Conservation (phyloP, 306 rosid genomes). For the Corylus avellana region DNA sequence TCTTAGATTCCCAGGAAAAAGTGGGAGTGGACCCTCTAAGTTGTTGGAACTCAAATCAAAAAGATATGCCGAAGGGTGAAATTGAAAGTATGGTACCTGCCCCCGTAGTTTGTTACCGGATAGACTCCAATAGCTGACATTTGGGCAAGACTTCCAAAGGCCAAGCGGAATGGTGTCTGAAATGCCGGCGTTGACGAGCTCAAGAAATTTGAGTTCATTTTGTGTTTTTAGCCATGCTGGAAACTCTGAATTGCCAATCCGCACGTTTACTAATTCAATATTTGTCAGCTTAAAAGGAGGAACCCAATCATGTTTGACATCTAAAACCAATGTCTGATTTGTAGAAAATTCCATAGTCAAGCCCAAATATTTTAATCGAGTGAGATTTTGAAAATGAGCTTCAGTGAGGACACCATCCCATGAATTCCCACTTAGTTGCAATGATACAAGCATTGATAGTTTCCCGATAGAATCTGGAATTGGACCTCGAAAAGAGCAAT, state of each 20-base stretch:
- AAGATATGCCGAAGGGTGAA: too few species aligned
- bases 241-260: neutral
- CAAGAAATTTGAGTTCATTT: neutral
- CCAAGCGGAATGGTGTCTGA: constrained; percentile 8
- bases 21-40: too few species aligned
- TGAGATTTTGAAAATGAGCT: neutral
- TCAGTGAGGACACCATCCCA: too few species aligned
- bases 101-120: too few species aligned
- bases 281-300: neutral
- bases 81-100: too few species aligned
- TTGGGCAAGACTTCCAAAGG: neutral
- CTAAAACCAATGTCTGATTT: neutral
- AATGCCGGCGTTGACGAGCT: constrained; percentile 6
- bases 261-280: neutral
- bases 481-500: too few species aligned
- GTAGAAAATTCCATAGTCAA: neutral
- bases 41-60: too few species aligned
- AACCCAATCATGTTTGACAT: too few species aligned
- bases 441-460: neutral
- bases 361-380: neutral
- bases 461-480: too few species aligned
- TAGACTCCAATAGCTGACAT: too few species aligned
- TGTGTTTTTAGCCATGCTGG: constrained; percentile 7
- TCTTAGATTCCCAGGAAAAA: too few species aligned
- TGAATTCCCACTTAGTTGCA: too few species aligned